phyloP scores from a whole-genome alignment of 192 early-diverging fungal species.

The Gonapodya prolifera region DNA sequence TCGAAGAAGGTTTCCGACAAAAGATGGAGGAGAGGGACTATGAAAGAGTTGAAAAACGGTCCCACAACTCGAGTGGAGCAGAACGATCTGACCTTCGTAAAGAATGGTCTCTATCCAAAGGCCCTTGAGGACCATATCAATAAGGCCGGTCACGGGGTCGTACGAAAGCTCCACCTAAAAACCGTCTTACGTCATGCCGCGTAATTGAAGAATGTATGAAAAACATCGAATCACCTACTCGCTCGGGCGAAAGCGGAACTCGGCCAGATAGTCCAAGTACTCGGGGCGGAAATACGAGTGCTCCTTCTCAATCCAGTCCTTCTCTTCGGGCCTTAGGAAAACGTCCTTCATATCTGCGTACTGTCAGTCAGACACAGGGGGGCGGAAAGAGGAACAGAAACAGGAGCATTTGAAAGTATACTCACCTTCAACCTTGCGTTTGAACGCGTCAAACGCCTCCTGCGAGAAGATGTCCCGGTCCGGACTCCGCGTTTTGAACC shows the following conservation, averaged over 20 bases:
- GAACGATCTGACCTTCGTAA: constrained; percentile 40
- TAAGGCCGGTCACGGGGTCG: not conserved
- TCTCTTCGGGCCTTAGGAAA: constrained; percentile 22
- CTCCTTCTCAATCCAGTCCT: constrained; percentile 16
- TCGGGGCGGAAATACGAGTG: constrained; percentile 39
- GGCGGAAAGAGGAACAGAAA: too few relatives aligned
- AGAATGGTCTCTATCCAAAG: constrained; percentile 59
- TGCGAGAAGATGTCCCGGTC: constrained; percentile 22
- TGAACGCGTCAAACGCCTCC: constrained; percentile 27
- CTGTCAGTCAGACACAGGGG: too few relatives aligned
- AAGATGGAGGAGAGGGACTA: constrained; percentile 49
- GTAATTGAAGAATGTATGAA: too few relatives aligned
- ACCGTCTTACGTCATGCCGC: too few relatives aligned
- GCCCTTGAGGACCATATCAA: constrained; percentile 40
- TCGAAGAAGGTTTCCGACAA: constrained; percentile 58
- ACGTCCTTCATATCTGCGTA: constrained; percentile 30
- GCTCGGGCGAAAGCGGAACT: constrained; percentile 39
- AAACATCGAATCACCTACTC: constrained; percentile 19
- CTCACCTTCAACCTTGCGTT: constrained; percentile 21
- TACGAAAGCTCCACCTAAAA: not conserved
- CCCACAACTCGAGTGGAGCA: too few relatives aligned
- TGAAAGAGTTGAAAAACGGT: too few relatives aligned
- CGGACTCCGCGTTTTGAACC: constrained; percentile 50
- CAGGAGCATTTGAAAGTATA: too few relatives aligned
- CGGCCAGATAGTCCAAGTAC: constrained; percentile 46